These are phyloP conservation scores for Pisolithus sp. DNA, from an alignment of 768 basidiomycete species.

Conservation along the genomic window DNA sequence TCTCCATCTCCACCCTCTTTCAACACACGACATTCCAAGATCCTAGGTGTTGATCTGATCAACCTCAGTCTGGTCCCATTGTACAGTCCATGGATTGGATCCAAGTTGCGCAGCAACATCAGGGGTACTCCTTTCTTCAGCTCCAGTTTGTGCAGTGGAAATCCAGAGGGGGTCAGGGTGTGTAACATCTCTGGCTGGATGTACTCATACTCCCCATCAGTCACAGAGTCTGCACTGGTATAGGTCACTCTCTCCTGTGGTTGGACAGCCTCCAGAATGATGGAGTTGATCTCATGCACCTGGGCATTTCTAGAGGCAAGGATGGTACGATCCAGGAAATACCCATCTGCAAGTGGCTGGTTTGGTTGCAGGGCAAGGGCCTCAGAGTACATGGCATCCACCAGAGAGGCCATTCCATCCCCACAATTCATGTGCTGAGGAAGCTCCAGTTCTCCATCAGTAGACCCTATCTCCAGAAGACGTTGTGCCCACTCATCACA, in stretches of 20 bases:
- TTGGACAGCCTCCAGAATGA: no score
- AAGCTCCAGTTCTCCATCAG: constrained; percentile 17
- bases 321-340: no score
- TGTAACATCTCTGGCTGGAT: no score
- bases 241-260: no score
- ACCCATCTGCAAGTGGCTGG: no score
- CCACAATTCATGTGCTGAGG: constrained; percentile 23
- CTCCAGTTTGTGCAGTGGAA: no score
- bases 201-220: no score
- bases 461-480: constrained; percentile 30
- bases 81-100: constrained; percentile 14
- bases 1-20: constrained; percentile 19
- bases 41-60: constrained; percentile 10
- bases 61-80: no score
- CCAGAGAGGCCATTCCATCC: constrained; percentile 15
- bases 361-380: neutral
- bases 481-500: constrained; percentile 31
- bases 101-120: constrained; percentile 28
- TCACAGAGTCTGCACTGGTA: no score
- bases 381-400: constrained; percentile 23
- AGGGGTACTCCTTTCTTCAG: neutral
- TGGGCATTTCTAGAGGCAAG: no score
- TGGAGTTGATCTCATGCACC: no score
- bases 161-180: no score
- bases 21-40: constrained; percentile 19